Evolutionary conservation across 2,329 filamentous ascomycete species (phyloP).

Genomic region (Aureobasidium subglaciale): DNA sequence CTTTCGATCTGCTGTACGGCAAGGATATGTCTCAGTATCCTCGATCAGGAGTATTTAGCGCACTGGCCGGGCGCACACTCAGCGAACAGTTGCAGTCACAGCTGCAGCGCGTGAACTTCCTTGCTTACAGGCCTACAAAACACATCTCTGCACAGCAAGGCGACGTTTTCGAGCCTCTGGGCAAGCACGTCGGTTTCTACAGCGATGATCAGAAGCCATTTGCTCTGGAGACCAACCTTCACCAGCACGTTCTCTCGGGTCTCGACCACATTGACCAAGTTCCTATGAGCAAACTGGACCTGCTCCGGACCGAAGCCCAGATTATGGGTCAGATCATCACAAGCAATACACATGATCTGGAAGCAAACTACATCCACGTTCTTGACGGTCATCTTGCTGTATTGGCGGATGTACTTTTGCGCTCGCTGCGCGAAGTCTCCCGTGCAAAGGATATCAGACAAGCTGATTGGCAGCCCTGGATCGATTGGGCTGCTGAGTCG

Average conservation of each 20-base stretch:
- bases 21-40: not conserved
- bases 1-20: conserved; percentile 28
- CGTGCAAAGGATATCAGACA: not conserved
- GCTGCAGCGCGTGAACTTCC: not conserved
- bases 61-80: not conserved
- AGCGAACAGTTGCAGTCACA: not conserved
- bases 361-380: conserved; percentile 14
- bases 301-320: conserved; percentile 35
- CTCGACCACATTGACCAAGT: conserved; percentile 6
- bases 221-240: not conserved
- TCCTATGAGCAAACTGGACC: conserved; percentile 24
- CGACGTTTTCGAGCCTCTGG: not conserved
- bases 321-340: conserved; percentile 32
- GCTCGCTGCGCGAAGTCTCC: conserved; percentile 25
- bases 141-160: not conserved
- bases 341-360: conserved; percentile 29
- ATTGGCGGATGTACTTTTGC: conserved; percentile 25
- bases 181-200: conserved; percentile 11
- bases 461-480: conserved; percentile 9
- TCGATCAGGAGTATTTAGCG: not conserved
- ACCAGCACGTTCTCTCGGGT: conserved; percentile 3
- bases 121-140: conserved; percentile 10
- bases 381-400: conserved; percentile 23
- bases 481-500: not conserved
- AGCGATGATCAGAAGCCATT: conserved; percentile 2